A percentile compares a stretch with the other conserved stretches of the same genome.
Evolutionary conservation across 352 stramenopile genomes (phyloP).

Genomic region (Phytophthora tubulina): DNA sequence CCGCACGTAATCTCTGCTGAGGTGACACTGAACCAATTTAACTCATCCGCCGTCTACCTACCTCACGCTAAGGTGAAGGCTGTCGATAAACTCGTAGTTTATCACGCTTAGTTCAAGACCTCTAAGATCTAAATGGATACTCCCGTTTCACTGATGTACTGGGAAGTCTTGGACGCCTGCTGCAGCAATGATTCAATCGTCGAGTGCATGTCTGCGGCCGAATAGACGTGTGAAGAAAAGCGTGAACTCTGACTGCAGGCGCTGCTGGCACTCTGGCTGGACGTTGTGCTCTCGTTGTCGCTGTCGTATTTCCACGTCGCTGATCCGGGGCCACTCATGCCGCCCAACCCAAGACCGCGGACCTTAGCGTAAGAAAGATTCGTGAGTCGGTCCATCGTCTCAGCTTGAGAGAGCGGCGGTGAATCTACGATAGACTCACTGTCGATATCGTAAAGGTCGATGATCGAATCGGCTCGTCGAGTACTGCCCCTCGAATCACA

Average conservation of each 20-base stretch:
- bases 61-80: no score
- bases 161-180: conserved; percentile 73
- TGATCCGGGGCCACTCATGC: conserved; percentile 32
- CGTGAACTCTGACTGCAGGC: conserved; percentile 48
- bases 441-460: conserved; percentile 68
- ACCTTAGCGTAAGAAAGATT: conserved; percentile 55
- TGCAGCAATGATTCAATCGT: conserved; percentile 81
- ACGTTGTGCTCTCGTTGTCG: conserved; percentile 63
- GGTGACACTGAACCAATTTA: conserved; percentile 5
- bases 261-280: conserved; percentile 50
- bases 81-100: conserved; percentile 5
- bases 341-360: conserved; percentile 41
- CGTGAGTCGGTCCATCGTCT: conserved; percentile 50
- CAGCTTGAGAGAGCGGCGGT: conserved; percentile 40
- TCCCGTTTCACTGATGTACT: conserved; percentile 59
- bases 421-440: conserved; percentile 54
- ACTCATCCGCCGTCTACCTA: background rate
- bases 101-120: conserved; percentile 27
- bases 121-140: conserved; percentile 44
- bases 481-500: conserved; percentile 67
- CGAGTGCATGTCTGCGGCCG: conserved; percentile 68
- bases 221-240: conserved; percentile 60
- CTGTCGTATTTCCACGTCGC: conserved; percentile 63
- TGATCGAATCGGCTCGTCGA: conserved; percentile 64
- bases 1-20: background rate